Conservation (phyloP, 768 basidiomycete genomes). For the Amyloporia xantha region DNA sequence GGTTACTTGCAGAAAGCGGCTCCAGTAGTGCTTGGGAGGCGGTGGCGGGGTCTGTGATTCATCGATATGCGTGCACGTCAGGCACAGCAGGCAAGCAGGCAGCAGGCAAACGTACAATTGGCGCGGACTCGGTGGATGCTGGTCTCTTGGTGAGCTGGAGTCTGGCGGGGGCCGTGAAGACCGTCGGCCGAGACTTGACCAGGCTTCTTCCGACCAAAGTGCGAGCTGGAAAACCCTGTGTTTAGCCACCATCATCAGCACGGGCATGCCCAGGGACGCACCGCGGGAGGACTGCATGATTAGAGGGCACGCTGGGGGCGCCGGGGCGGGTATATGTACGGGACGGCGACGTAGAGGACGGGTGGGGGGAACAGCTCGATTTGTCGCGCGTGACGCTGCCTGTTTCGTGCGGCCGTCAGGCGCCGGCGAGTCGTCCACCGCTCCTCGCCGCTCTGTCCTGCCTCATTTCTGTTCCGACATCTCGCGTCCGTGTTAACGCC, state of each 20-base stretch:
- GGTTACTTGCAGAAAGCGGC: conserved; percentile 44
- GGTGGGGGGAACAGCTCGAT: neutral
- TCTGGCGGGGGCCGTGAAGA: conserved; percentile 10
- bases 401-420: neutral
- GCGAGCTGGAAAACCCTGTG: conserved; percentile 5
- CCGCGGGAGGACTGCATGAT: neutral
- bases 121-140: conserved; percentile 18
- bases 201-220: conserved; percentile 21
- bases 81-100: neutral
- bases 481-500: neutral
- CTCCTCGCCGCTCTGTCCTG: neutral
- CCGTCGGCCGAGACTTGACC: conserved; percentile 19
- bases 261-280: neutral
- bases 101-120: conserved; percentile 13
- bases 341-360: neutral
- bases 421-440: neutral
- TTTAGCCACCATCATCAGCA: neutral
- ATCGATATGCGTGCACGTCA: neutral
- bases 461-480: neutral
- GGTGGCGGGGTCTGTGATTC: conserved; percentile 14
- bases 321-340: neutral
- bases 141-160: conserved; percentile 16
- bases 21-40: conserved; percentile 29
- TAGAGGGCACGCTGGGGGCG: neutral
- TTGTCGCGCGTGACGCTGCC: neutral